These are phyloP conservation scores for Aspergillus hancockii DNA, from an alignment of 495 filamentous ascomycete species.

Conservation along the genomic window DNA sequence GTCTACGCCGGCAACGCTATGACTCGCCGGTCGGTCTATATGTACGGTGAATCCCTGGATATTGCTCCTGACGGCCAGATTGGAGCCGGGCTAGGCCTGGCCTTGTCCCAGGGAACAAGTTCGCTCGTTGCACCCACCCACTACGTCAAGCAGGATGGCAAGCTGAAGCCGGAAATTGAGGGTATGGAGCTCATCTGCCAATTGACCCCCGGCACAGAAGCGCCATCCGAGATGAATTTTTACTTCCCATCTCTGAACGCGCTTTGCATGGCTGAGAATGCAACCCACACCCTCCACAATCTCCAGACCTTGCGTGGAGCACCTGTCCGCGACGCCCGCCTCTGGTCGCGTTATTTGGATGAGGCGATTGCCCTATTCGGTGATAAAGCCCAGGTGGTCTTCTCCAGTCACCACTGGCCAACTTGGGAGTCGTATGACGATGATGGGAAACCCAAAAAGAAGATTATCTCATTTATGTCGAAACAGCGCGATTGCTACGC, in stretches of 20 bases:
- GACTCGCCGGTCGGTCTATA: constrained; percentile 21
- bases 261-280: constrained; percentile 24
- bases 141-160: constrained; percentile 15
- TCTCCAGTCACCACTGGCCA: constrained; percentile 30
- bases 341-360: constrained; percentile 25
- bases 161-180: constrained; percentile 14
- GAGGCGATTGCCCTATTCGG: constrained; percentile 26
- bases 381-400: constrained; percentile 20
- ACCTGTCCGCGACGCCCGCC: constrained; percentile 23
- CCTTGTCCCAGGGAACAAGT: constrained; percentile 15
- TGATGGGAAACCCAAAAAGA: neutral
- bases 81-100: constrained; percentile 23
- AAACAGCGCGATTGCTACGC: constrained; percentile 36
- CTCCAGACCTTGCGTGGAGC: constrained; percentile 27
- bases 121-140: constrained; percentile 22
- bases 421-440: constrained; percentile 18
- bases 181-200: constrained; percentile 27
- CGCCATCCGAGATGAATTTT: constrained; percentile 27
- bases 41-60: constrained; percentile 23
- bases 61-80: constrained; percentile 18
- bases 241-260: constrained; percentile 23
- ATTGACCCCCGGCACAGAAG: constrained; percentile 24
- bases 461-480: constrained; percentile 18
- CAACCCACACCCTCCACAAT: constrained; percentile 25
- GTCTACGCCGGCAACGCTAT: constrained; percentile 24